Evolutionary conservation across 257 asterid species (phyloP).

Genomic region (Fraxinus americana): DNA sequence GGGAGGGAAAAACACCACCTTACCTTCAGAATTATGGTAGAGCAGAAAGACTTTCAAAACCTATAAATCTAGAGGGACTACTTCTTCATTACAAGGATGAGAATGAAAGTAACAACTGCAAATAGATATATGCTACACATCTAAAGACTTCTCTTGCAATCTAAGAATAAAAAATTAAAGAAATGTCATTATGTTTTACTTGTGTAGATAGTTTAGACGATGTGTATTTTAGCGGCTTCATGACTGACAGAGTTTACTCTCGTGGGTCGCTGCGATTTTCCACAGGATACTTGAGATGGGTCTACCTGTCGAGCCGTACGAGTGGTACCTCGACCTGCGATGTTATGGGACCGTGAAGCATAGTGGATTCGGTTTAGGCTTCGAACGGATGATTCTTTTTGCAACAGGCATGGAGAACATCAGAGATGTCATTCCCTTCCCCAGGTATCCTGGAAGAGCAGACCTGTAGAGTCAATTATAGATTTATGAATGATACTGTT

Average conservation of each 20-base stretch:
- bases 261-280: not conserved
- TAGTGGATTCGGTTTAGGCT: constrained; percentile 95
- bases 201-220: not conserved
- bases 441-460: constrained; percentile 96
- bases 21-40: not conserved
- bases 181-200: too few species aligned
- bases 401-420: constrained; percentile 96
- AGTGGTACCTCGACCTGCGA: constrained; percentile 94
- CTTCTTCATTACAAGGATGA: not conserved
- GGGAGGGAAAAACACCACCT: not conserved
- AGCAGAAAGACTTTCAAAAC: not conserved
- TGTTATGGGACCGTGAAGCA: constrained; percentile 85
- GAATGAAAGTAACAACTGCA: not conserved
- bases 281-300: constrained; percentile 75
- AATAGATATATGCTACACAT: not conserved
- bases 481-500: not conserved
- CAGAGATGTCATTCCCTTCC: constrained; percentile 95
- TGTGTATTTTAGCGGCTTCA: not conserved
- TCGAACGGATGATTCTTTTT: constrained; percentile 91
- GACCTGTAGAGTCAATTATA: constrained; percentile 45
- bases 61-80: too few species aligned
- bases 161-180: too few species aligned
- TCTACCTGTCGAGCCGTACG: constrained; percentile 83
- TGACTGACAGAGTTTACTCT: not conserved
- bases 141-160: not conserved